Evolutionary conservation across 2,329 filamentous ascomycete genomes (phyloP).

Genomic region (Phyllosticta ampelicida): DNA sequence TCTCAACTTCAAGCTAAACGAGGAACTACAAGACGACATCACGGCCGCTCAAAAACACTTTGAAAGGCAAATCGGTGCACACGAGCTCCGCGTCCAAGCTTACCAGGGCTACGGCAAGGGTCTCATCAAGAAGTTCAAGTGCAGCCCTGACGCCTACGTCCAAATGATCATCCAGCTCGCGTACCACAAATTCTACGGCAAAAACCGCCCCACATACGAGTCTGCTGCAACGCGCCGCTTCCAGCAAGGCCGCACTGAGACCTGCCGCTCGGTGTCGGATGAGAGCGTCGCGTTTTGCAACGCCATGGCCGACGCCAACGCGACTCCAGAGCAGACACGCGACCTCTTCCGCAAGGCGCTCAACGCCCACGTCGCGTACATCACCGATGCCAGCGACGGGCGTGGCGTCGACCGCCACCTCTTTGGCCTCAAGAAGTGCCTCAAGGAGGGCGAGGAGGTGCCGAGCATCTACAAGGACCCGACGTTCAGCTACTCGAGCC

Average conservation of each 20-base stretch:
- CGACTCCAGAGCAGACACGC: constrained; percentile 54
- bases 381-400: constrained; percentile 76
- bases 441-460: constrained; percentile 68
- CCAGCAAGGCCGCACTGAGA: constrained; percentile 93
- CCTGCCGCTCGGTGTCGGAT: constrained; percentile 83
- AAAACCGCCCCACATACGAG: constrained; percentile 95
- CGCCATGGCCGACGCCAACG: constrained; percentile 62
- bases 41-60: constrained; percentile 71
- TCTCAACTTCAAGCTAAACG: constrained; percentile 67
- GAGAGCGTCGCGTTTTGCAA: constrained; percentile 85
- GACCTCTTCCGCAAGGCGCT: constrained; percentile 74
- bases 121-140: constrained; percentile 98
- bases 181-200: constrained; percentile 98
- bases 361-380: constrained; percentile 79
- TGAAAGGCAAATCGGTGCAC: constrained; percentile 65
- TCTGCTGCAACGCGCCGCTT: constrained; percentile 90
- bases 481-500: constrained; percentile 69
- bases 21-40: constrained; percentile 66
- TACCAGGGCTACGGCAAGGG: constrained; percentile 98
- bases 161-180: constrained; percentile 98
- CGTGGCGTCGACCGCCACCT: constrained; percentile 92
- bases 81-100: constrained; percentile 86
- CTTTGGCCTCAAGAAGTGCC: constrained; percentile 89
- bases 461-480: constrained; percentile 82
- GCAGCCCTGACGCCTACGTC: constrained; percentile 92